phyloP scores from a whole-genome alignment of 257 asterid genomes.

The Jacaranda mimosifolia region DNA sequence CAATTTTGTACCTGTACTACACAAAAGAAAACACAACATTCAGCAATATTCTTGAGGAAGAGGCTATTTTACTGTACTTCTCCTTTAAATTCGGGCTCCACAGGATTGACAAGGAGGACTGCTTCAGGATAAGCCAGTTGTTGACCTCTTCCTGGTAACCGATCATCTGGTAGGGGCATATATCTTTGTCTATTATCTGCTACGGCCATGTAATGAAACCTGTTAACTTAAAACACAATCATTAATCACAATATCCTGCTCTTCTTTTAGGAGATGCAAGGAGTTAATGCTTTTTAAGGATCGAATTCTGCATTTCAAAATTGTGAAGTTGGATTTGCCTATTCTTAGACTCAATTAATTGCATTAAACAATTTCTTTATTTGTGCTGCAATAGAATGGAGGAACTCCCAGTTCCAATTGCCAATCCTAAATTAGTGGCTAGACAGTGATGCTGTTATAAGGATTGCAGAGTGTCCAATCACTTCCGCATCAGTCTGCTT shows the following conservation, averaged over 20 bases:
- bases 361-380: background rate
- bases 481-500: constrained; percentile 10
- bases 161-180: constrained; percentile 89
- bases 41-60: constrained; percentile 27
- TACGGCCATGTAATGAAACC: constrained; percentile 86
- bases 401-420: constrained; percentile 16
- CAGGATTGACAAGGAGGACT: constrained; percentile 73
- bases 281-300: constrained; percentile 1
- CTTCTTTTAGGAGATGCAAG: constrained; percentile 11
- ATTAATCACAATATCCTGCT: constrained; percentile 14
- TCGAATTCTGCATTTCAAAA: constrained; percentile 10
- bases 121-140: constrained; percentile 83
- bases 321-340: background rate
- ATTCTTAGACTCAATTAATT: background rate
- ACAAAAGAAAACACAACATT: background rate
- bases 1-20: background rate
- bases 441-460: background rate
- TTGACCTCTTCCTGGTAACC: constrained; percentile 71
- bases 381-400: constrained; percentile 20
- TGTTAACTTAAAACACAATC: constrained; percentile 31
- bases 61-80: constrained; percentile 54
- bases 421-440: background rate
- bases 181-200: constrained; percentile 77
- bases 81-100: constrained; percentile 76
- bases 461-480: background rate